Evolutionary conservation across 2,329 filamentous ascomycete species (phyloP).

Genomic region (Dactylellina sp.): DNA sequence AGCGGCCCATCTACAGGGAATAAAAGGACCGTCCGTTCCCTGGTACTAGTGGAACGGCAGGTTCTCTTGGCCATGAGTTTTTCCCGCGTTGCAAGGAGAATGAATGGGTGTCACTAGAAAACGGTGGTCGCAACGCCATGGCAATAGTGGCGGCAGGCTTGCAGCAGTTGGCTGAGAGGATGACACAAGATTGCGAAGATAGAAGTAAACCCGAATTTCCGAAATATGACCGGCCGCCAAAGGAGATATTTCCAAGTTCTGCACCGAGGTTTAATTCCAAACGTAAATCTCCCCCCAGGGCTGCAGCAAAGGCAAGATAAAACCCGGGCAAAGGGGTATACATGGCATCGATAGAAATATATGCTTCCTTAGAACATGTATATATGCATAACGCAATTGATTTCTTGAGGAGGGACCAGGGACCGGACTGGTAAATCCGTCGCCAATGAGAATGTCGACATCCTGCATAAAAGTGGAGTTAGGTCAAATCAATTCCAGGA

Average conservation of each 20-base stretch:
- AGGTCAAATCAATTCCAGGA: conserved; percentile 52
- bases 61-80: background rate
- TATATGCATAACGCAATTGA: conserved; percentile 41
- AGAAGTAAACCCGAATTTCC: conserved; percentile 2
- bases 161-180: conserved; percentile 18
- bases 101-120: conserved; percentile 15
- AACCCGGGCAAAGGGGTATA: background rate
- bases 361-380: background rate
- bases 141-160: conserved; percentile 36
- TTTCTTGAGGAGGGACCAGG: conserved; percentile 3
- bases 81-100: conserved; percentile 31
- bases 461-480: conserved; percentile 55
- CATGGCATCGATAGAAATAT: conserved; percentile 3
- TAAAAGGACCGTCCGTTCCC: conserved; percentile 4
- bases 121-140: conserved; percentile 5
- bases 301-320: conserved; percentile 1
- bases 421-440: conserved; percentile 38
- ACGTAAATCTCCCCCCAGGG: background rate
- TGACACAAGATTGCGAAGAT: conserved; percentile 30
- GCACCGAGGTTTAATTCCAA: background rate
- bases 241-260: background rate
- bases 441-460: conserved; percentile 57
- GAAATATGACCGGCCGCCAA: conserved; percentile 12
- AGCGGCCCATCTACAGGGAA: background rate
- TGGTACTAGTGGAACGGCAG: conserved; percentile 30